These are phyloP conservation scores for Magnusiomyces fungicola DNA, from an alignment of 1,139 yeast species.

Conservation along the genomic window DNA sequence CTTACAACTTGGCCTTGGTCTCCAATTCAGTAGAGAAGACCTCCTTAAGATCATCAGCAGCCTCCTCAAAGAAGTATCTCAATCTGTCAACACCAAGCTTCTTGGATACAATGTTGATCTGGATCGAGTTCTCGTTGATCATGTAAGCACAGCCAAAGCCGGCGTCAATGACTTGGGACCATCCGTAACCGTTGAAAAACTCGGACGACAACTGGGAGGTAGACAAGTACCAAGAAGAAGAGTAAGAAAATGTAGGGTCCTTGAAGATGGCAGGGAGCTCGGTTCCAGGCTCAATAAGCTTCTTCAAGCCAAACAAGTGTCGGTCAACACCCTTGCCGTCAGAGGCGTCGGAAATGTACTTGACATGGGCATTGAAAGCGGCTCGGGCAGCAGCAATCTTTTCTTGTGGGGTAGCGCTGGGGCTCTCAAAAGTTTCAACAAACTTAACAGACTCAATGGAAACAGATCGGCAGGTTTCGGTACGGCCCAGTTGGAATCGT, in stretches of 20 bases:
- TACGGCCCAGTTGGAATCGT: constrained; percentile 81
- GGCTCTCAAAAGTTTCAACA: constrained; percentile 68
- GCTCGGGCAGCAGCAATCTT: constrained; percentile 64
- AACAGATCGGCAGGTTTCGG: constrained; percentile 92
- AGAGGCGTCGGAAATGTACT: constrained; percentile 68
- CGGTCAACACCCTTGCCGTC: constrained; percentile 91
- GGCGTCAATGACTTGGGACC: constrained; percentile 91
- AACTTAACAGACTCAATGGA: constrained; percentile 67
- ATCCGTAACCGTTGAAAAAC: constrained; percentile 88
- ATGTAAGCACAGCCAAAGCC: constrained; percentile 94
- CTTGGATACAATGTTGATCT: constrained; percentile 78
- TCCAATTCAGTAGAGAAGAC: constrained; percentile 40
- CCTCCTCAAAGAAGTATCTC: constrained; percentile 62
- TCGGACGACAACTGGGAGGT: constrained; percentile 89
- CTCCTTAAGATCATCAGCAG: constrained; percentile 77
- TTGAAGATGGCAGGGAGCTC: constrained; percentile 61
- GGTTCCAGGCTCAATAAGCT: constrained; percentile 56
- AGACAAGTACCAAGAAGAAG: constrained; percentile 79
- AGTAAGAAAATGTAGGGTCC: constrained; percentile 70
- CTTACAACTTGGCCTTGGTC: constrained; percentile 30
- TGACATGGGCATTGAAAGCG: constrained; percentile 71
- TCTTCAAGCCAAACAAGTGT: constrained; percentile 83
- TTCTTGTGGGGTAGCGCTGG: constrained; percentile 46
- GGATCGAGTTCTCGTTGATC: constrained; percentile 79
- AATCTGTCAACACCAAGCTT: constrained; percentile 61